These are phyloP conservation scores for Trichoderma breve DNA, from an alignment of 2,329 filamentous ascomycete genomes.

Conservation along the genomic window DNA sequence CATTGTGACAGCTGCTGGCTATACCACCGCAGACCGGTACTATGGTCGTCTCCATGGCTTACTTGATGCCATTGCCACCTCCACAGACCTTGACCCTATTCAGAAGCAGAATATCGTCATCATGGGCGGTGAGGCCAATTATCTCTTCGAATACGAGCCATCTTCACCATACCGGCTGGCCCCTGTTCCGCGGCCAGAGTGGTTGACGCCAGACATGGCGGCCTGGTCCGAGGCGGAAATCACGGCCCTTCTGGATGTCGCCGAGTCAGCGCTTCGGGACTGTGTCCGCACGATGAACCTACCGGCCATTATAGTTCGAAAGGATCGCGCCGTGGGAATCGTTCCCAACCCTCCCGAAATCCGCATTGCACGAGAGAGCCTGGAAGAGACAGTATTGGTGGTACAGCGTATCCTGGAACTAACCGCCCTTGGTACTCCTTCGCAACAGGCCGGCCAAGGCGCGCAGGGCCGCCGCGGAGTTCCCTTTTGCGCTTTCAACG, in stretches of 20 bases:
- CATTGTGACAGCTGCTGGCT: constrained; percentile 95
- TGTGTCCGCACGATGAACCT: constrained; percentile 78
- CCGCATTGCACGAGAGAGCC: constrained; percentile 78
- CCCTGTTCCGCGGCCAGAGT: constrained; percentile 63
- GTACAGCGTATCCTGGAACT: constrained; percentile 91
- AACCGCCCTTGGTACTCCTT: constrained; percentile 52
- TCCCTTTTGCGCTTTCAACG: constrained; percentile 98
- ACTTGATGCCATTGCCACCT: constrained; percentile 69
- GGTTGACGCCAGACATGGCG: constrained; percentile 77
- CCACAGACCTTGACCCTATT: constrained; percentile 55
- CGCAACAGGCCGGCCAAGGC: constrained; percentile 28
- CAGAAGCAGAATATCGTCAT: constrained; percentile 81
- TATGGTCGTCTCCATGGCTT: constrained; percentile 84
- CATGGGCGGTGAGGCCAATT: constrained; percentile 95
- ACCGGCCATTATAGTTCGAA: constrained; percentile 76
- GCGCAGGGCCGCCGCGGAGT: constrained; percentile 41
- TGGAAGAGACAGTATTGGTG: constrained; percentile 94
- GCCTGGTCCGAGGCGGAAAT: constrained; percentile 77
- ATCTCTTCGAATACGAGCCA: constrained; percentile 77
- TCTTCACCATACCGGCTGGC: constrained; percentile 64
- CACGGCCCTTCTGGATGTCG: constrained; percentile 77
- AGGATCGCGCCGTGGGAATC: constrained; percentile 82
- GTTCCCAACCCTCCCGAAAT: constrained; percentile 61
- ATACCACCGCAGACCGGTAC: constrained; percentile 83
- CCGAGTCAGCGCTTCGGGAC: constrained; percentile 78